These are phyloP conservation scores for Hypoxylon crocopeplum DNA, from an alignment of 495 filamentous ascomycete species.

Conservation along the genomic window DNA sequence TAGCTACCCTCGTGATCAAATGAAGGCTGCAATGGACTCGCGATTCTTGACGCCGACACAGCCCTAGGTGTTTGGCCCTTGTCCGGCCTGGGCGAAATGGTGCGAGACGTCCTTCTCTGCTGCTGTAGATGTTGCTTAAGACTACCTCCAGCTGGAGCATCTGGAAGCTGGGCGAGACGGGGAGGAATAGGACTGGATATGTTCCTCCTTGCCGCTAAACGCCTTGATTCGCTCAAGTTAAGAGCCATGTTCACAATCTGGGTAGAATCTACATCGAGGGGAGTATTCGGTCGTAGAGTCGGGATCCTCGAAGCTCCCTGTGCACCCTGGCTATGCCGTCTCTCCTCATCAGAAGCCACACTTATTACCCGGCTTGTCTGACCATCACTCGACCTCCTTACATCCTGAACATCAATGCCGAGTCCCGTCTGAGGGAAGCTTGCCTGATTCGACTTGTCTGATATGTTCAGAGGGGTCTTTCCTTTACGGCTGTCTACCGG, in stretches of 20 bases:
- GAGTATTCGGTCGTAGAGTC: slow-evolving; percentile 32
- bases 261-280: slow-evolving; percentile 73
- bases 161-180: slow-evolving; percentile 50
- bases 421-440: slow-evolving; percentile 11
- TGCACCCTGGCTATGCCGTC: slow-evolving; percentile 26
- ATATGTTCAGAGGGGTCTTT: slow-evolving; percentile 23
- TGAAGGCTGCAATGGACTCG: slow-evolving; percentile 52
- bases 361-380: slow-evolving; percentile 14
- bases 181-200: slow-evolving; percentile 59
- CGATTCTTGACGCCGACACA: slow-evolving; percentile 40
- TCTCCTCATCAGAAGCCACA: slow-evolving; percentile 17
- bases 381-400: slow-evolving; percentile 19
- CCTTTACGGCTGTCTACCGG: slow-evolving; percentile 38
- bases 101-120: slow-evolving; percentile 64
- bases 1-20: slow-evolving; percentile 52
- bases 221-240: slow-evolving; percentile 83
- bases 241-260: slow-evolving; percentile 92
- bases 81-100: slow-evolving; percentile 62
- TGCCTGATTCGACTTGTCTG: slow-evolving; percentile 12
- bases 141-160: slow-evolving; percentile 56
- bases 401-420: slow-evolving; percentile 23
- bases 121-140: slow-evolving; percentile 70
- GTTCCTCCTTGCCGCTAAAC: slow-evolving; percentile 63
- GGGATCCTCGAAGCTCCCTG: slow-evolving; percentile 31
- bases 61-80: slow-evolving; percentile 45